These are phyloP conservation scores for Phaeoacremonium minimum DNA, from an alignment of 2,329 filamentous ascomycete species.

Conservation along the genomic window DNA sequence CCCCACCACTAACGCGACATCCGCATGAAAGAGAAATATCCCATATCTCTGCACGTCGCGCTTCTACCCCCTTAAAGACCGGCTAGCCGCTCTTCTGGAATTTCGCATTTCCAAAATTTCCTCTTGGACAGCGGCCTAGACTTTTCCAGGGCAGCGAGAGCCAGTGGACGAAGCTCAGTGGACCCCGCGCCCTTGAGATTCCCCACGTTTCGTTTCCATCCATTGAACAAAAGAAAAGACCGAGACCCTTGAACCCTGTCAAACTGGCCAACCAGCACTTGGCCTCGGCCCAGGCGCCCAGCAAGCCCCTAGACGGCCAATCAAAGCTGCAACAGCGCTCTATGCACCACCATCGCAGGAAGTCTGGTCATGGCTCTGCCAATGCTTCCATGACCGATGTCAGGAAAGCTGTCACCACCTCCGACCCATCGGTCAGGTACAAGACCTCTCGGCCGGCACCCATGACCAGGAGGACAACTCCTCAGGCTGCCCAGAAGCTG, in stretches of 20 bases:
- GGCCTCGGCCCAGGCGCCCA: conserved; percentile 7
- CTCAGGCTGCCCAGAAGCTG: conserved; percentile 37
- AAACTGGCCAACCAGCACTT: conserved; percentile 11
- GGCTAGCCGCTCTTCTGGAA: no score
- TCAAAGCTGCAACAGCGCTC: conserved; percentile 13
- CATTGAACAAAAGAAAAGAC: no score
- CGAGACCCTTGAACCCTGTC: conserved; percentile 4
- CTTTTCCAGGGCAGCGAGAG: no score
- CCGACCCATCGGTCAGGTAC: conserved; percentile 38
- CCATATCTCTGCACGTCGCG: no score
- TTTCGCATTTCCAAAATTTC: no score
- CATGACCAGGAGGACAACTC: conserved; percentile 36
- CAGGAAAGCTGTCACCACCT: conserved; percentile 41
- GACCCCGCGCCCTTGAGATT: not conserved
- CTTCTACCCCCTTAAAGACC: no score
- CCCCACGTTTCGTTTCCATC: not conserved
- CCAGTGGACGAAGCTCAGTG: not conserved
- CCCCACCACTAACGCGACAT: no score
- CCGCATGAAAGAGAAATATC: no score
- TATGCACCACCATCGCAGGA: conserved; percentile 56
- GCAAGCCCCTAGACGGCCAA: conserved; percentile 14
- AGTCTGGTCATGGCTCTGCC: conserved; percentile 48
- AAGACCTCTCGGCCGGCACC: conserved; percentile 36
- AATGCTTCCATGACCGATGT: conserved; percentile 53
- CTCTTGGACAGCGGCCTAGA: no score